Conservation (phyloP, 768 basidiomycete species). For the Suillus brevipes region DNA sequence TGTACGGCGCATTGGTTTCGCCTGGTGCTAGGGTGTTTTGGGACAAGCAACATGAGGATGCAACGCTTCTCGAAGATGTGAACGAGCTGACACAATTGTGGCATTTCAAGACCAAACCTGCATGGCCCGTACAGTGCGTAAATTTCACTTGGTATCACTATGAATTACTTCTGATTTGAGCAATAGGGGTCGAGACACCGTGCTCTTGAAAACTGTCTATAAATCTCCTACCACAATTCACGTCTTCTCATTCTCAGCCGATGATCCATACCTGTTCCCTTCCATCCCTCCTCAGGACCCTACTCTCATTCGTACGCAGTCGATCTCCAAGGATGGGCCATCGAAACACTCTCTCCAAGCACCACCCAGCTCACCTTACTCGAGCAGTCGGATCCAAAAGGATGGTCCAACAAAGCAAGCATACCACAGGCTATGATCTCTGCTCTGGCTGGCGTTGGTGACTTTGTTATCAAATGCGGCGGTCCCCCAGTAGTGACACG, state of each 20-base stretch:
- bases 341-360: constrained; percentile 91
- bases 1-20: constrained; percentile 84
- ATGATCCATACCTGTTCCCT: constrained; percentile 86
- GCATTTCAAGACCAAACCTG: constrained; percentile 88
- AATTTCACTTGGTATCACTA: constrained; percentile 3
- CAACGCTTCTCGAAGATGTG: constrained; percentile 82
- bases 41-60: constrained; percentile 92
- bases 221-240: constrained; percentile 95
- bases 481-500: constrained; percentile 92
- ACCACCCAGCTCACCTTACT: constrained; percentile 92
- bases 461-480: constrained; percentile 93
- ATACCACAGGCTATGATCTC: constrained; percentile 95
- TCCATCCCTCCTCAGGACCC: constrained; percentile 65
- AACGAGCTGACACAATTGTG: constrained; percentile 90
- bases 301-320: constrained; percentile 89
- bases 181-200: constrained; percentile 80
- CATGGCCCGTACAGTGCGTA: constrained; percentile 90
- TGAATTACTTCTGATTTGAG: constrained; percentile 13
- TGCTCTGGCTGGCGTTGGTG: constrained; percentile 87
- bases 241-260: constrained; percentile 91
- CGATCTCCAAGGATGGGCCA: constrained; percentile 98
- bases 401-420: constrained; percentile 90
- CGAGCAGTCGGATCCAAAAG: constrained; percentile 96
- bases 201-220: constrained; percentile 93
- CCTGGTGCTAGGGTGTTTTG: constrained; percentile 81